These are phyloP conservation scores for Apocynum venetum DNA, from an alignment of 257 asterid genomes.

Conservation along the genomic window DNA sequence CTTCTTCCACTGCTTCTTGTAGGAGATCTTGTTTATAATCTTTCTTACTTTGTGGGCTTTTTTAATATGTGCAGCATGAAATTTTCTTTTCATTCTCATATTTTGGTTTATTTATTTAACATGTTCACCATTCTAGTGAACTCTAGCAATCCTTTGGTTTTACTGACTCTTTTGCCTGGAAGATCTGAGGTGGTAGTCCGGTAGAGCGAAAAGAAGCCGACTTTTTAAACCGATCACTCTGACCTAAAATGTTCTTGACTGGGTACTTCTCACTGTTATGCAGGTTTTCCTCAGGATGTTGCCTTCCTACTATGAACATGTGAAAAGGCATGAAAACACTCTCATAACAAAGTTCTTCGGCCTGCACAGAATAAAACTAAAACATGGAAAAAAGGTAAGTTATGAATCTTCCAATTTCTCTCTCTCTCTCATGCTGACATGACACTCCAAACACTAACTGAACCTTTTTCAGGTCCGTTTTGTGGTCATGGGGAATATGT, in stretches of 20 bases:
- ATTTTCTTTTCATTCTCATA: neutral
- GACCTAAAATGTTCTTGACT: conserved; percentile 14
- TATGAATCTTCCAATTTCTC: neutral
- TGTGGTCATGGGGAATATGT: conserved; percentile 99
- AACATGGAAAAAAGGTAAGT: conserved; percentile 69
- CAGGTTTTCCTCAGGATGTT: conserved; percentile 85
- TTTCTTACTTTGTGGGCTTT: neutral
- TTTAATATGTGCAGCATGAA: neutral
- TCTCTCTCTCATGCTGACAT: neutral
- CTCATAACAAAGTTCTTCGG: conserved; percentile 96
- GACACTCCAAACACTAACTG: neutral
- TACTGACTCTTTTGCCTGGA: conserved; percentile 6
- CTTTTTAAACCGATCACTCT: neutral
- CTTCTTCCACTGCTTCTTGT: neutral
- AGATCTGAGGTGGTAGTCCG: neutral
- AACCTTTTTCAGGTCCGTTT: conserved; percentile 74
- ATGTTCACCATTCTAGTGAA: neutral
- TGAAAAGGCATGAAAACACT: conserved; percentile 77
- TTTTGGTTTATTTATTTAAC: neutral
- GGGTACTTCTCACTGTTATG: conserved; percentile 19
- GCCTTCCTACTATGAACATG: conserved; percentile 78
- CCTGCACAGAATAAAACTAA: conserved; percentile 66
- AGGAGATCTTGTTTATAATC: neutral
- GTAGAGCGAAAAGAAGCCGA: neutral
- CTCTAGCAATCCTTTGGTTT: neutral